phyloP scores from a whole-genome alignment of 1,284 basidiomycete genomes.

The Ustanciosporium gigantosporum region DNA sequence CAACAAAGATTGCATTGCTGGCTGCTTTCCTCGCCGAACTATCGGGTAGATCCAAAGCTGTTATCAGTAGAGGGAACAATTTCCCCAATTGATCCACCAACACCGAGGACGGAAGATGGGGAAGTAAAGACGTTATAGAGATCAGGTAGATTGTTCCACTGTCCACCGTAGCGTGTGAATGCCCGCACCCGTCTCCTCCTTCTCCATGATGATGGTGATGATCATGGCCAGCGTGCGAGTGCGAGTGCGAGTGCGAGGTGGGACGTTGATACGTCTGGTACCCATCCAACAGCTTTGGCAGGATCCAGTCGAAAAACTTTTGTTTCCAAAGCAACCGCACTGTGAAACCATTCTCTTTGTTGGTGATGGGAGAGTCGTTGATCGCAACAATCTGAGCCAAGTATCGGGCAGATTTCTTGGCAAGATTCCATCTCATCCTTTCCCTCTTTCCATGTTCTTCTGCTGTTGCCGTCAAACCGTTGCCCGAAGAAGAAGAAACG shows the following conservation, averaged over 20 bases:
- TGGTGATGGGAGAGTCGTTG: conserved; percentile 35
- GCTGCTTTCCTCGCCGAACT: conserved; percentile 75
- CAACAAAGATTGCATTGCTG: conserved; percentile 75
- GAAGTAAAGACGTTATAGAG: conserved; percentile 80
- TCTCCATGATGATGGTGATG: conserved; percentile 7
- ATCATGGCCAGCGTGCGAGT: background rate
- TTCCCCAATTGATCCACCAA: conserved; percentile 59
- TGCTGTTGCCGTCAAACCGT: background rate
- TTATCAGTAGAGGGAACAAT: conserved; percentile 86
- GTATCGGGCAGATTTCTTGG: conserved; percentile 13
- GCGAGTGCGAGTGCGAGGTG: background rate
- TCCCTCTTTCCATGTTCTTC: no score
- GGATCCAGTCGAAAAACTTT: conserved; percentile 74
- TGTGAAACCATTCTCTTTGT: conserved; percentile 46
- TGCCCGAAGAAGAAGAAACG: background rate
- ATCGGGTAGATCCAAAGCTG: conserved; percentile 78
- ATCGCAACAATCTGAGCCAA: conserved; percentile 23
- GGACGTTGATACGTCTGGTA: background rate
- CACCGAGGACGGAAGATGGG: conserved; percentile 73
- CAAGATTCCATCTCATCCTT: conserved; percentile 40
- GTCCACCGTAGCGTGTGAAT: no score
- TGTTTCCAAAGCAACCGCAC: conserved; percentile 69
- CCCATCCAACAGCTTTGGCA: conserved; percentile 73
- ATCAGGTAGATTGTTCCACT: conserved; percentile 76
- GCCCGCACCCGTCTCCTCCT: background rate